Evolutionary conservation across 805 yeast species (phyloP).

Genomic region (Lachancea kluyveri): DNA sequence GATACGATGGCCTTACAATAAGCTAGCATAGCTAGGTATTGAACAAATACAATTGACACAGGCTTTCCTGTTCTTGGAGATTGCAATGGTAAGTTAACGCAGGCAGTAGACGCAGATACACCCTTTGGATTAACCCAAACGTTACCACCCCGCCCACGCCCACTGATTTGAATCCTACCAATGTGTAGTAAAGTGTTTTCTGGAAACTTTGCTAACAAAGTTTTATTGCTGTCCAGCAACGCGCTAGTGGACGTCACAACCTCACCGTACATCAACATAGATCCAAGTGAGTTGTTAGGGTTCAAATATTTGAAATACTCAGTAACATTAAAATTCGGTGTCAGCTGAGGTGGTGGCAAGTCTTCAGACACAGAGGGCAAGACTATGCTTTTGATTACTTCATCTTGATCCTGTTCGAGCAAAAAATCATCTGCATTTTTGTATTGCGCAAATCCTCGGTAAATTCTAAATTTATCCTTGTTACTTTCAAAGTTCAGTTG

Average conservation of each 20-base stretch:
- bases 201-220: conserved; percentile 45
- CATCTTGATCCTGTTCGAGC: conserved; percentile 44
- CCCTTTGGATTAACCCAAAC: conserved; percentile 95
- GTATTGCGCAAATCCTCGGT: conserved; percentile 16
- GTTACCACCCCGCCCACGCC: conserved; percentile 92
- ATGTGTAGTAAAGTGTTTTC: conserved; percentile 31
- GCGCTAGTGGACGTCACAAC: conserved; percentile 85
- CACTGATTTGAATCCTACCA: conserved; percentile 83
- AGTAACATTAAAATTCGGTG: conserved; percentile 69
- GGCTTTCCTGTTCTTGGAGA: conserved; percentile 41
- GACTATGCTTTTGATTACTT: conserved; percentile 47
- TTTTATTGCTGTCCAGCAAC: conserved; percentile 66
- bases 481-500: conserved; percentile 35
- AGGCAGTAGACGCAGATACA: conserved; percentile 74
- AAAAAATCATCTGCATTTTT: conserved; percentile 10
- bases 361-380: conserved; percentile 35
- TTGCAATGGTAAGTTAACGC: conserved; percentile 43
- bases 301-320: conserved; percentile 41
- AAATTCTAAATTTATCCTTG: conserved; percentile 20
- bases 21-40: conserved; percentile 79
- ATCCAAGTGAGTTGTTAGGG: conserved; percentile 45
- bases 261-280: conserved; percentile 69
- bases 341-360: conserved; percentile 44
- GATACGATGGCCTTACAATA: conserved; percentile 67
- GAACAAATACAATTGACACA: conserved; percentile 73